A percentile compares a stretch with the other conserved stretches of the same genome.
Conservation (phyloP, 2,329 filamentous ascomycete genomes). For the Colletotrichum sp. region DNA sequence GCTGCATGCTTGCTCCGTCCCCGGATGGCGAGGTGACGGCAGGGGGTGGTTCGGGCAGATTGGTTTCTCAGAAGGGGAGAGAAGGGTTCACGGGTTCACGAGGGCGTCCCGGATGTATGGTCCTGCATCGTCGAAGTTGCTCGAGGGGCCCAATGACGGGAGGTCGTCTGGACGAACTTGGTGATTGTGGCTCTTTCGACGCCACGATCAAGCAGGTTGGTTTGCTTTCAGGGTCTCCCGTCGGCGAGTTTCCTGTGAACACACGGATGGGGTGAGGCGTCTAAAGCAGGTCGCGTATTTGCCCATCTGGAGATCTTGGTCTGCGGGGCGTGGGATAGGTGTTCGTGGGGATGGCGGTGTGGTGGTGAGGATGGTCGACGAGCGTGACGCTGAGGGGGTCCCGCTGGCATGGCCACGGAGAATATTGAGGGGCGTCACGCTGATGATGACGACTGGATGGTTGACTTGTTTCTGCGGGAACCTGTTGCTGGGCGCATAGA, state of each 20-base stretch:
- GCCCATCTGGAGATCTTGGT: constrained; percentile 3
- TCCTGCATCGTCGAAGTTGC: not conserved
- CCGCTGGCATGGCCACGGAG: not conserved
- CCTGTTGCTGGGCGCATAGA: constrained; percentile 7
- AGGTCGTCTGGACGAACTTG: not conserved
- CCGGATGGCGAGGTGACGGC: not conserved
- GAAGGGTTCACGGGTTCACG: not conserved
- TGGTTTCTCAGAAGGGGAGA: not conserved
- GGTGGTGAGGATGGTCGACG: not conserved
- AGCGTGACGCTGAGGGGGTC: constrained; percentile 13
- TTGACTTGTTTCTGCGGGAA: not conserved
- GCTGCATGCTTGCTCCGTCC: not conserved
- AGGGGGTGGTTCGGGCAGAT: not conserved
- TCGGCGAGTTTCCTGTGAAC: not conserved
- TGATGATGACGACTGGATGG: not conserved
- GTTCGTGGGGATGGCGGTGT: not conserved
- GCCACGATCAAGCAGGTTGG: not conserved
- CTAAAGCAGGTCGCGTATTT: constrained; percentile 1
- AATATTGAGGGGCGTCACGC: not conserved
- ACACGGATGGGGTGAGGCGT: constrained; percentile 16
- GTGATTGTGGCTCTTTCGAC: not conserved
- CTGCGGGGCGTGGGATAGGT: not conserved
- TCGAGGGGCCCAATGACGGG: not conserved
- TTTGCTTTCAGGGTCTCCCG: not conserved
- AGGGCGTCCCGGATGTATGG: not conserved